Base-by-base conservation (phyloP, 306 rosid genomes). In the Quercus engelmannii region DNA sequence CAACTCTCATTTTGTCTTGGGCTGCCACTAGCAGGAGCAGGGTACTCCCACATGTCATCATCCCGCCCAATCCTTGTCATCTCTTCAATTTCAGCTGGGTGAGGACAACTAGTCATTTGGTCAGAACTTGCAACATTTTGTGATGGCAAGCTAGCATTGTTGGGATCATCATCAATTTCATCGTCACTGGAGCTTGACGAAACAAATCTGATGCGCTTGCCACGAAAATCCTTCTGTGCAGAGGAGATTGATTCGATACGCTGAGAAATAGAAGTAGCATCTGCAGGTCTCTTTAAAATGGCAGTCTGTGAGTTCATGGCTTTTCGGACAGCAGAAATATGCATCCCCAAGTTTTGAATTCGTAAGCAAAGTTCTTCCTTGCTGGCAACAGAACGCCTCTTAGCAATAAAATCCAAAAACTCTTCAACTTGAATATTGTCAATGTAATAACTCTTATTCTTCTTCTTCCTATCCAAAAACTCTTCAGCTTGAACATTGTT, bases 61-160 rank as follows among this genome's bases (percentile, higher is more conserved):
- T 75, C 88, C 70, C 80, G 74, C 78, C 89, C 90, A 80, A 92
- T 97, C 54, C 93, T 86, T 67, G 76, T 81, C 84, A 87, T 89
- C 94, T 95, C 99, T 88, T 95, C 99, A 56, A 78, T 73, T 61
- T 89, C 95, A 76, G 99, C 88, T 19, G 99, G 99, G 79, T 95
- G 92, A 78, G 99, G 99, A 74, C 96, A 95, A 77, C 87, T 88
- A 79, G 95, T 92, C 63, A 76, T 80, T 78, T 88, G 87, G 75
- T 91, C 93, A 20, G 90, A 78, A 80, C 75, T 83, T 86, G 68
- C 81, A 74, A 77, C 83, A 56, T 75, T 76, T 69, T 87, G 82
- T 59, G 86, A 71, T 17, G 86, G 86, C 35, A 84, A 31, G 18
- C 75, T 85, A 80, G 54, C 54, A 49, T 49, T 13, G 54, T 49